A percentile compares a stretch with the other conserved stretches of the same genome.
These are phyloP conservation scores for Ramaria rubella DNA, from an alignment of 768 basidiomycete species.

Conservation along the genomic window DNA sequence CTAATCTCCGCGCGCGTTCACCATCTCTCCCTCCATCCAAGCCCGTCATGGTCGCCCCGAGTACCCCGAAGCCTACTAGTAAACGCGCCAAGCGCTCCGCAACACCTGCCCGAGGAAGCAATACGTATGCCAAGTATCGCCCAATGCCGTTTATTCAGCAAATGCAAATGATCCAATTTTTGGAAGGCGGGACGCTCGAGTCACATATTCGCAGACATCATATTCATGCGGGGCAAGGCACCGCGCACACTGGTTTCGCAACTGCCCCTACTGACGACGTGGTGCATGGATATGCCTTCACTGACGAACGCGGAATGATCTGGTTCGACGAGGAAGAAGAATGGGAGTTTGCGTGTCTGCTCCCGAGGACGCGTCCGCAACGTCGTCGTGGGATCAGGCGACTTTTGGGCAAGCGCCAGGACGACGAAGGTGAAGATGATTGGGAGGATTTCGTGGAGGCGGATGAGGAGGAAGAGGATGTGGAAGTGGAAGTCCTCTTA, in stretches of 20 bases:
- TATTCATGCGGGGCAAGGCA: not conserved
- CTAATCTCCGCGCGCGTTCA: not conserved
- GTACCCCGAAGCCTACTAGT: not conserved
- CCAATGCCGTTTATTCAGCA: conserved; percentile 10
- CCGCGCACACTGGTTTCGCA: conserved; percentile 1
- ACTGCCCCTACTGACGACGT: not conserved
- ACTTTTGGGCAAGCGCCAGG: not conserved
- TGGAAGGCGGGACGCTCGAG: conserved; percentile 8
- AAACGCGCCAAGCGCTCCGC: conserved; percentile 4
- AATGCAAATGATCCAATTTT: conserved; percentile 7
- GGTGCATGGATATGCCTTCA: conserved; percentile 4
- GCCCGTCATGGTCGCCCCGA: not conserved
- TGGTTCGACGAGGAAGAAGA: conserved; percentile 12
- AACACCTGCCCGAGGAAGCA: conserved; percentile 4
- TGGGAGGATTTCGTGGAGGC: conserved; percentile 1
- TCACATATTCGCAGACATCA: conserved; percentile 7
- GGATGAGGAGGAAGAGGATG: not conserved
- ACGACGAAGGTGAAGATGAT: not conserved
- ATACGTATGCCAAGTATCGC: not conserved
- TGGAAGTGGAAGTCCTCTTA: not conserved
- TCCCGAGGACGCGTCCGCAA: not conserved
- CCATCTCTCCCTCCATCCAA: not conserved
- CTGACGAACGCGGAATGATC: conserved; percentile 9
- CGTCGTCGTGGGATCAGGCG: not conserved
- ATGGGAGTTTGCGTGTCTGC: conserved; percentile 8